Evolutionary conservation across 192 early-diverging fungal species (phyloP), one percentile per base, ranked within the genome.

Genomic region (Mortierella hygrophila): DNA sequence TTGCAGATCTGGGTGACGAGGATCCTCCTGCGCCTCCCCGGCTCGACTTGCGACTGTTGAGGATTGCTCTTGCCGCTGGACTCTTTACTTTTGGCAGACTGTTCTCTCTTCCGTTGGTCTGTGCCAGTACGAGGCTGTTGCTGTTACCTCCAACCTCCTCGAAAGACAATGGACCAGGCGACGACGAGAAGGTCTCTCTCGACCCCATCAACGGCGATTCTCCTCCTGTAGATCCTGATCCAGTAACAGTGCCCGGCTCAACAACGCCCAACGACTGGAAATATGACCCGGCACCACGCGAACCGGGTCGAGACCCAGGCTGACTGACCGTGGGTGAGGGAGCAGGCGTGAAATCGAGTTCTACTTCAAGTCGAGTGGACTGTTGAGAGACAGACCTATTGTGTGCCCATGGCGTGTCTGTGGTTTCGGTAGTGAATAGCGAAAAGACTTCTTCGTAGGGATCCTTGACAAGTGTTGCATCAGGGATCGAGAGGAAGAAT

Each of bases 391-490:
- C 83, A 21, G 78, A 77, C 7, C 83, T 70, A 65, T 86, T 86
- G 26, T 86, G 83, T 13, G 78, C 75, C 83, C 83, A 86, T 23
- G 79, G 78, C 5, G 78, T 18, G n/a, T 80, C 75, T 1, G 75
- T 23, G 21, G 83, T 86, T 20, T 86, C 83, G 2, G 83, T 86
- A 9, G 83, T 86, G 72, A 86, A 86, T n/a, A 86, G 79, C 13
- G 68, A 63, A 70, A 86, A 86, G 69, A 86, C 83, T 57, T 86
- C 83, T 55, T 86, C 83, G 47, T 85, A 85, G 21, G 83, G 78
- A 23, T 86, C 83, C 49, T 60, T 70, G 35, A 86, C 71, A 1
- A 42, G 1, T 60, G 73, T 49, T 4, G 83, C 41, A 26, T 57
- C 44, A 4, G 83, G 83, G 37, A 86, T 80, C 32, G 83, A 86